Percentiles rank a stretch among this genome's conserved stretches.
phyloP scores from a whole-genome alignment of 306 rosid species.

The Dalbergia oliveri region DNA sequence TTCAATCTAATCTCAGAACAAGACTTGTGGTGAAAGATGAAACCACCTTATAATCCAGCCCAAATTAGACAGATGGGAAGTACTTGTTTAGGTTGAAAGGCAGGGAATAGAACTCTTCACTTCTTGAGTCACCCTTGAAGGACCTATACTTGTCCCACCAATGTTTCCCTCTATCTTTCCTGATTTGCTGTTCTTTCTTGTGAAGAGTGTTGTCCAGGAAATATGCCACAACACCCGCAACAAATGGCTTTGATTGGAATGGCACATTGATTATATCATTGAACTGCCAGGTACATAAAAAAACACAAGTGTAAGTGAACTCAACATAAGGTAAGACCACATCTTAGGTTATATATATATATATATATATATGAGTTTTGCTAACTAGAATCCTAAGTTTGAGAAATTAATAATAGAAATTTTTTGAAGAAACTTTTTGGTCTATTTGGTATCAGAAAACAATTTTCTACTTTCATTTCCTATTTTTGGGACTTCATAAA shows the following conservation, averaged over 20 bases:
- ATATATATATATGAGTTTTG: no score
- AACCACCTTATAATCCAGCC: conserved; percentile 25
- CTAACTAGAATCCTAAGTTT: no score
- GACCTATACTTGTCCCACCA: conserved; percentile 98
- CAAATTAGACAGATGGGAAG: conserved; percentile 86
- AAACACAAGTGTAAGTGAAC: conserved; percentile 30
- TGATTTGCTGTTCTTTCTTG: conserved; percentile 46
- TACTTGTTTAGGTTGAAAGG: conserved; percentile 97
- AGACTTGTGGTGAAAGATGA: conserved; percentile 44
- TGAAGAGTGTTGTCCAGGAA: conserved; percentile 88
- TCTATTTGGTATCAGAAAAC: no score
- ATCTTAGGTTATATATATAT: background rate
- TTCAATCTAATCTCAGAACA: conserved; percentile 47
- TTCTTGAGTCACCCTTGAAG: conserved; percentile 81
- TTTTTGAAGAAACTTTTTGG: no score
- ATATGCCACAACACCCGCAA: conserved; percentile 84
- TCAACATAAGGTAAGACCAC: background rate
- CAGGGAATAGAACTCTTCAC: conserved; percentile 90
- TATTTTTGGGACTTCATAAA: no score
- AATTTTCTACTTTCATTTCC: no score
- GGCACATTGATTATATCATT: conserved; percentile 98
- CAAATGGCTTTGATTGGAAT: conserved; percentile 87
- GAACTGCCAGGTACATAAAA: conserved; percentile 64
- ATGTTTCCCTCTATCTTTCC: conserved; percentile 93
- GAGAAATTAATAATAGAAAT: no score